These are phyloP conservation scores for Talaromyces sp. DNA, from an alignment of 2,329 filamentous ascomycete genomes.

Conservation along the genomic window DNA sequence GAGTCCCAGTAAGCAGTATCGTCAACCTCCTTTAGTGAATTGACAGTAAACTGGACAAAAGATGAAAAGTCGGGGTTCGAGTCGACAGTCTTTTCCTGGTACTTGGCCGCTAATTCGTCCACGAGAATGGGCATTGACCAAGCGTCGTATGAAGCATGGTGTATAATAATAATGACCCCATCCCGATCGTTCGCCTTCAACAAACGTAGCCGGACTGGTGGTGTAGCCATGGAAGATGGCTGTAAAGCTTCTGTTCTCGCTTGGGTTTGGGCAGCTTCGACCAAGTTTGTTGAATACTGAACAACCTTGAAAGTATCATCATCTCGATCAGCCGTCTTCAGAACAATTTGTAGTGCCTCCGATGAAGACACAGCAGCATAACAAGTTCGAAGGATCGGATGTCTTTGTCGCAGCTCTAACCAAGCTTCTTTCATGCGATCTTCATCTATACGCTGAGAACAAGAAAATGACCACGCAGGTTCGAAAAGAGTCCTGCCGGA, in stretches of 20 bases:
- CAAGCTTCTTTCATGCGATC: conserved; percentile 24
- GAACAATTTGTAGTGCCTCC: conserved; percentile 25
- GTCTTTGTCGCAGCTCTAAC: conserved; percentile 23
- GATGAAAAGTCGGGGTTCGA: conserved; percentile 17
- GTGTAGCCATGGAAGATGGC: conserved; percentile 26
- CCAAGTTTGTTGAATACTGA: conserved; percentile 10
- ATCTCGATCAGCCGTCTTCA: conserved; percentile 18
- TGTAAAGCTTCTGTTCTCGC: conserved; percentile 18
- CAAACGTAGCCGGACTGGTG: conserved; percentile 26
- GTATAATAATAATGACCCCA: conserved; percentile 25
- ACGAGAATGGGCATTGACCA: conserved; percentile 30
- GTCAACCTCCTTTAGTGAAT: conserved; percentile 15
- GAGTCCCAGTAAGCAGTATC: conserved; percentile 21
- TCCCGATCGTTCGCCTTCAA: conserved; percentile 23
- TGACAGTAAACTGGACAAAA: conserved; percentile 21
- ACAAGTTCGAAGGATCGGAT: conserved; percentile 29
- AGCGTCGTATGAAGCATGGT: conserved; percentile 33
- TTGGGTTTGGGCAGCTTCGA: conserved; percentile 15
- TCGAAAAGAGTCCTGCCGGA: conserved; percentile 27
- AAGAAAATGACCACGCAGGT: conserved; percentile 25
- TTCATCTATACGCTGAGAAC: conserved; percentile 18
- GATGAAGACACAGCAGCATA: conserved; percentile 23
- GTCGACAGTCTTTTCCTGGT: conserved; percentile 13
- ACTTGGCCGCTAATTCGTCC: conserved; percentile 25
- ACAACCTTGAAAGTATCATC: conserved; percentile 20